Percentiles rank a stretch among this genome's conserved stretches.
Evolutionary conservation across 2,329 filamentous ascomycete genomes (phyloP).

Genomic region (Fusarium mangiferae): DNA sequence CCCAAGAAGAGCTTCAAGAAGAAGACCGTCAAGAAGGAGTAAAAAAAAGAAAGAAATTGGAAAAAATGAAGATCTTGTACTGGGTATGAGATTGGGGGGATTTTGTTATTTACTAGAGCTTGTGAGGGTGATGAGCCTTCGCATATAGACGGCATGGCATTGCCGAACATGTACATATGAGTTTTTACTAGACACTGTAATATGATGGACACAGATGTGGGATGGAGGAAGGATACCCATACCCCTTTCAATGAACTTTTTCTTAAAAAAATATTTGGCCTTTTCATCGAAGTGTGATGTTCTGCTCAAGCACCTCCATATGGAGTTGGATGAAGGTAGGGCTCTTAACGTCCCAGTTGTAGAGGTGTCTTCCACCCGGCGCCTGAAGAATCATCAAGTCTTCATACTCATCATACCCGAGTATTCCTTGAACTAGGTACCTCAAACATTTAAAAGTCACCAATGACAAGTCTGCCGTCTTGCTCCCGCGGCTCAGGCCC

Average conservation of each 20-base stretch:
- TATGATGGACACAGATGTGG: conserved; percentile 22
- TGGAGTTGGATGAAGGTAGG: neutral
- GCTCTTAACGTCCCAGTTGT: neutral
- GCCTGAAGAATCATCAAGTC: neutral
- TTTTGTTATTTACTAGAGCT: conserved; percentile 11
- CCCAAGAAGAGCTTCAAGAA: conserved; percentile 52
- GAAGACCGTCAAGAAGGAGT: conserved; percentile 44
- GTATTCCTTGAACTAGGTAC: neutral
- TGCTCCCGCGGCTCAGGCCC: neutral
- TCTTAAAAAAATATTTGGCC: neutral
- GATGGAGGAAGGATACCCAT: conserved; percentile 26
- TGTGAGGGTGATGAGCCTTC: conserved; percentile 8
- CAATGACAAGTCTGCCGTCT: neutral
- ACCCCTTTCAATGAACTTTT: conserved; percentile 31
- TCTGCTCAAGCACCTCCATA: neutral
- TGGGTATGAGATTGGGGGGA: conserved; percentile 8
- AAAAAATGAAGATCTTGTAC: neutral
- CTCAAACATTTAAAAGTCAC: neutral
- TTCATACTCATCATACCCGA: neutral
- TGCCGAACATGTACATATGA: conserved; percentile 31
- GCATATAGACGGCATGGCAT: conserved; percentile 30
- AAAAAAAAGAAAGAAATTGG: neutral
- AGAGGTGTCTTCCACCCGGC: neutral
- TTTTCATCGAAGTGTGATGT: neutral
- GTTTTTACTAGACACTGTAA: conserved; percentile 34